Percentiles rank a stretch among this genome's conserved stretches.
Evolutionary conservation across 768 basidiomycete species (phyloP).

Genomic region (Leccinum rimulosum): DNA sequence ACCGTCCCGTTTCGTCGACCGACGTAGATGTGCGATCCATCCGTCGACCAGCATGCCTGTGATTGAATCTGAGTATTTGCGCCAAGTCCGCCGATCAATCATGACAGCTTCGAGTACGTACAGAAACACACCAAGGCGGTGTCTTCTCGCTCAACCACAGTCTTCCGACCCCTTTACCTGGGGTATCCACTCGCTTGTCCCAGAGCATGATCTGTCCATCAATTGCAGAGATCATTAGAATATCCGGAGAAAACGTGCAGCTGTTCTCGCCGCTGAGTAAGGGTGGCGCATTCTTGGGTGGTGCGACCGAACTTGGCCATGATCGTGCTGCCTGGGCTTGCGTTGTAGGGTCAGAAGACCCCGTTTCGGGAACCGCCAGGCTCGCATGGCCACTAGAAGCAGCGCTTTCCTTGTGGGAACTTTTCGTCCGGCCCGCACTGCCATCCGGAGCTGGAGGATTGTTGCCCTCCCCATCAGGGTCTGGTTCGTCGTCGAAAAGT

Average conservation of each 20-base stretch:
- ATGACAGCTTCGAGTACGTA: slow-evolving; percentile 38
- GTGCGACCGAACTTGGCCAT: slow-evolving; percentile 40
- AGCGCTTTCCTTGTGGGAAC: slow-evolving; percentile 15
- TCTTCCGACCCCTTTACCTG: slow-evolving; percentile 73
- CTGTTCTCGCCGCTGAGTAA: slow-evolving; percentile 62
- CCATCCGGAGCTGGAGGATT: slow-evolving; percentile 15
- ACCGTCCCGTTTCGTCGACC: slow-evolving; percentile 88
- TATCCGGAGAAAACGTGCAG: slow-evolving; percentile 69
- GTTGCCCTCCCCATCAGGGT: slow-evolving; percentile 50
- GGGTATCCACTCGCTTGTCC: slow-evolving; percentile 72
- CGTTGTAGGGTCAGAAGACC: slow-evolving; percentile 18
- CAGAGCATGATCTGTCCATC: slow-evolving; percentile 93
- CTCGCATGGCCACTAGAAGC: slow-evolving; percentile 16
- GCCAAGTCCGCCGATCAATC: slow-evolving; percentile 4
- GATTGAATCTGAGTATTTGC: slow-evolving; percentile 1
- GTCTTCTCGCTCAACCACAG: slow-evolving; percentile 90
- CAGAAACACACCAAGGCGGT: slow-evolving; percentile 95
- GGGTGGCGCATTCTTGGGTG: slow-evolving; percentile 76
- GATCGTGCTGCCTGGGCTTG: slow-evolving; percentile 25
- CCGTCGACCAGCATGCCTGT: slow-evolving; percentile 92
- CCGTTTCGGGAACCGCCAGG: slow-evolving; percentile 31
- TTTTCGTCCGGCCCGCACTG: slow-evolving; percentile 15
- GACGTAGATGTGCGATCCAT: slow-evolving; percentile 86
- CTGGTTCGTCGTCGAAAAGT: slow-evolving; percentile 84
- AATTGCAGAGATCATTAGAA: slow-evolving; percentile 85